phyloP scores from a whole-genome alignment of 2,329 filamentous ascomycete species.

The Sporothrix variecibatus region DNA sequence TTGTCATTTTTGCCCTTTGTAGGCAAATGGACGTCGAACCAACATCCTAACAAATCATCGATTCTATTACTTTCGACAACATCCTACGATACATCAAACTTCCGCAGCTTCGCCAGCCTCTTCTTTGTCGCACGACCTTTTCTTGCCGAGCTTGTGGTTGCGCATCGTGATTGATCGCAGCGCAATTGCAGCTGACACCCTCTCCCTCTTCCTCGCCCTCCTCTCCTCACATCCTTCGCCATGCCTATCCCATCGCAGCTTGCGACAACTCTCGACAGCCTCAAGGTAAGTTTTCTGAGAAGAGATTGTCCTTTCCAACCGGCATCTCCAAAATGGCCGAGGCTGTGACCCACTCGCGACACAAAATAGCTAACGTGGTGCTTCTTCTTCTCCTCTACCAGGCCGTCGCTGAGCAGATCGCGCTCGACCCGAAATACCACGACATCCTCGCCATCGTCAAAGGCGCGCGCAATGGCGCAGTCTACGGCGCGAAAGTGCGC shows the following conservation, averaged over 20 bases:
- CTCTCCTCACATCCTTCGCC: neutral
- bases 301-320: neutral
- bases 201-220: neutral
- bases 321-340: conserved; percentile 1
- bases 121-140: neutral
- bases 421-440: conserved; percentile 82
- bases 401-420: conserved; percentile 71
- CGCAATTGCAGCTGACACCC: neutral
- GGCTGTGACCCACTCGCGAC: neutral
- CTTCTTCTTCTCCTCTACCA: conserved; percentile 40
- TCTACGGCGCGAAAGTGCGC: conserved; percentile 96
- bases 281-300: conserved; percentile 18
- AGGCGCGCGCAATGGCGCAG: conserved; percentile 91
- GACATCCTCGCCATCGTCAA: conserved; percentile 85
- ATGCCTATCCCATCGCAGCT: conserved; percentile 20
- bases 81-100: neutral
- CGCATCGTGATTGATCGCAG: neutral
- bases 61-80: neutral
- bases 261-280: conserved; percentile 5
- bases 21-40: neutral
- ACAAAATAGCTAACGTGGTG: neutral
- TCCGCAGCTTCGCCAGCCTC: neutral
- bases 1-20: neutral
- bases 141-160: conserved; percentile 14
- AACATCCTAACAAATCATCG: neutral